Percentiles rank a stretch among this genome's conserved stretches.
Conservation (phyloP, 2,329 filamentous ascomycete genomes). For the Xylaria hypoxylon region DNA sequence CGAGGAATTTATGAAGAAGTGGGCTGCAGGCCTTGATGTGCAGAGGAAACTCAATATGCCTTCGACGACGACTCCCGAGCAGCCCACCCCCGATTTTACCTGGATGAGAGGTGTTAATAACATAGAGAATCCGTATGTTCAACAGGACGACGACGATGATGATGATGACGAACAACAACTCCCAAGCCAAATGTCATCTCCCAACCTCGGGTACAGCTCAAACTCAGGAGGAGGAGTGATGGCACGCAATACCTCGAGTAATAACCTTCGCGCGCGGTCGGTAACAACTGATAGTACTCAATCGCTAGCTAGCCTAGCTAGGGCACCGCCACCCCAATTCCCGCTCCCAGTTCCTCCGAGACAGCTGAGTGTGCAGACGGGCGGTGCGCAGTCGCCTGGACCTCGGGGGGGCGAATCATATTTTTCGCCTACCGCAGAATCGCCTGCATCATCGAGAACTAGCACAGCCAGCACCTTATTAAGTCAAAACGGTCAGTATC, state of each 20-base stretch:
- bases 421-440: slow-evolving; percentile 89
- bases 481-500: slow-evolving; percentile 60
- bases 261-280: slow-evolving; percentile 80
- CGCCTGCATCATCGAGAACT: slow-evolving; percentile 79
- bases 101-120: slow-evolving; percentile 78
- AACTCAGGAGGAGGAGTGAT: slow-evolving; percentile 55
- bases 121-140: slow-evolving; percentile 84
- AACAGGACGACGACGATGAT: slow-evolving; percentile 72
- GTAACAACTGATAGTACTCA: slow-evolving; percentile 77
- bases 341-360: slow-evolving; percentile 70
- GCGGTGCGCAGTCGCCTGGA: slow-evolving; percentile 67
- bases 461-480: slow-evolving; percentile 83
- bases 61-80: slow-evolving; percentile 60
- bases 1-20: slow-evolving; percentile 93
- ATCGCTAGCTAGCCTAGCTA: slow-evolving; percentile 66
- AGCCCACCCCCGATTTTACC: slow-evolving; percentile 76
- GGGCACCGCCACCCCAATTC: slow-evolving; percentile 77
- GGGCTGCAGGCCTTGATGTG: slow-evolving; percentile 81
- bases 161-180: slow-evolving; percentile 58
- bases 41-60: slow-evolving; percentile 75
- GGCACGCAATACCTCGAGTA: slow-evolving; percentile 78
- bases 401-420: slow-evolving; percentile 81
- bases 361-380: slow-evolving; percentile 76
- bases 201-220: slow-evolving; percentile 51
- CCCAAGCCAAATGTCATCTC: slow-evolving; percentile 49